Evolutionary conservation across 2,329 filamentous ascomycete genomes (phyloP).

Genomic region (Beauveria sp.): DNA sequence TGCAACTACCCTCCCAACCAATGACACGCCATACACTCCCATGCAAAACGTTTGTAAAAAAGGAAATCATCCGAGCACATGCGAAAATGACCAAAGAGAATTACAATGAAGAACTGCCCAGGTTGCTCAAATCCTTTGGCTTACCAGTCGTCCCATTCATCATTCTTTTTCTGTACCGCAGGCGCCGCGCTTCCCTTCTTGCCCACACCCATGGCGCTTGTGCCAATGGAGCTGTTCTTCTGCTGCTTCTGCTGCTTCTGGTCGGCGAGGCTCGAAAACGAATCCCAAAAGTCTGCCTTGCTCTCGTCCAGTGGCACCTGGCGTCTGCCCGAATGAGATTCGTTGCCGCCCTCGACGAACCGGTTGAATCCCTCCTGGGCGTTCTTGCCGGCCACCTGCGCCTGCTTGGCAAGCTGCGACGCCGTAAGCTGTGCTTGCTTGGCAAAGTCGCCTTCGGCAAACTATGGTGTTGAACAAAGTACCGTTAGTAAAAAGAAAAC

Average conservation of each 20-base stretch:
- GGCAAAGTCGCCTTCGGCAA: conserved; percentile 73
- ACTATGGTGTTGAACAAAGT: conserved; percentile 34
- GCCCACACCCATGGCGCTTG: conserved; percentile 52
- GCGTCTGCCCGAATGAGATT: conserved; percentile 24
- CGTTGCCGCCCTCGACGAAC: conserved; percentile 78
- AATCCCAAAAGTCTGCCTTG: conserved; percentile 87
- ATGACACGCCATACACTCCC: conserved; percentile 10
- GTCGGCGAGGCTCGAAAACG: conserved; percentile 67
- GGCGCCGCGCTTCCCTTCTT: conserved; percentile 26
- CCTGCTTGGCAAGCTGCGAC: conserved; percentile 57
- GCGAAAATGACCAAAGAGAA: background rate
- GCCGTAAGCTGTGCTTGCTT: conserved; percentile 55
- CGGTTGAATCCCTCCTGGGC: conserved; percentile 75
- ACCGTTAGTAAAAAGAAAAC: conserved; percentile 1
- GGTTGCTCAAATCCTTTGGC: background rate
- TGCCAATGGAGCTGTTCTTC: conserved; percentile 46
- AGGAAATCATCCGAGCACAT: conserved; percentile 1
- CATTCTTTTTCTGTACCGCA: conserved; percentile 38
- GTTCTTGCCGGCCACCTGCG: conserved; percentile 62
- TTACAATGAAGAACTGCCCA: background rate
- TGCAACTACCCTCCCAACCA: conserved; percentile 1
- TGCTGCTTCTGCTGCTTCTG: conserved; percentile 24
- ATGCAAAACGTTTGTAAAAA: conserved; percentile 4
- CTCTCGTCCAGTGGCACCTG: conserved; percentile 46
- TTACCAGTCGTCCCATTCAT: conserved; percentile 61